Evolutionary conservation across 257 asterid species (phyloP).

Genomic region (Jaltomata sinuosa): DNA sequence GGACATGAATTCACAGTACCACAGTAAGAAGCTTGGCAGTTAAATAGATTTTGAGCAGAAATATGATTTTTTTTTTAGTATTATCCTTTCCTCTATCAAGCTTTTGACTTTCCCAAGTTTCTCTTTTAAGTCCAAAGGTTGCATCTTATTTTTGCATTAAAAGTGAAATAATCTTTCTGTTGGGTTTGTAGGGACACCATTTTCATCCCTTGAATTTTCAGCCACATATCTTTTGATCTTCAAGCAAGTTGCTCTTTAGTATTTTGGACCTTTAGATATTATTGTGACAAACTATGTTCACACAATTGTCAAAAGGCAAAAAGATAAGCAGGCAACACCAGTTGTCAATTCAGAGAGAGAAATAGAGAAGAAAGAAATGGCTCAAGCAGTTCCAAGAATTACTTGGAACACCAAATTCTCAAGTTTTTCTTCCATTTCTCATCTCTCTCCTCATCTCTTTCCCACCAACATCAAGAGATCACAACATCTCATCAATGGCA

Average conservation of each 20-base stretch:
- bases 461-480: not conserved
- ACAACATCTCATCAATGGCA: not conserved
- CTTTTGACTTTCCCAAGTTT: not conserved
- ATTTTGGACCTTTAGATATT: not conserved
- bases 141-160: not conserved
- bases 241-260: not conserved
- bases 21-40: not conserved
- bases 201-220: not conserved
- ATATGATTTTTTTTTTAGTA: not conserved
- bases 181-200: not conserved
- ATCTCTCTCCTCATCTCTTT: slow-evolving; percentile 22
- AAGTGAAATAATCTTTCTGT: not conserved
- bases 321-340: slow-evolving; percentile 28
- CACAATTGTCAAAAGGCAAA: slow-evolving; percentile 32
- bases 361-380: slow-evolving; percentile 21
- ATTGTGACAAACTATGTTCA: slow-evolving; percentile 20
- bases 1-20: not conserved
- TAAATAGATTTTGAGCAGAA: not conserved
- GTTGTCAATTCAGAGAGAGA: not conserved
- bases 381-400: slow-evolving; percentile 35
- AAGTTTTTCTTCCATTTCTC: slow-evolving; percentile 26
- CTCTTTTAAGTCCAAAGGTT: not conserved
- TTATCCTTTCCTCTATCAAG: not conserved
- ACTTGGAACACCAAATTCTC: slow-evolving; percentile 29
- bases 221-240: not conserved